phyloP scores from a whole-genome alignment of 805 yeast species.

The Suhomyces kilbournensis region DNA sequence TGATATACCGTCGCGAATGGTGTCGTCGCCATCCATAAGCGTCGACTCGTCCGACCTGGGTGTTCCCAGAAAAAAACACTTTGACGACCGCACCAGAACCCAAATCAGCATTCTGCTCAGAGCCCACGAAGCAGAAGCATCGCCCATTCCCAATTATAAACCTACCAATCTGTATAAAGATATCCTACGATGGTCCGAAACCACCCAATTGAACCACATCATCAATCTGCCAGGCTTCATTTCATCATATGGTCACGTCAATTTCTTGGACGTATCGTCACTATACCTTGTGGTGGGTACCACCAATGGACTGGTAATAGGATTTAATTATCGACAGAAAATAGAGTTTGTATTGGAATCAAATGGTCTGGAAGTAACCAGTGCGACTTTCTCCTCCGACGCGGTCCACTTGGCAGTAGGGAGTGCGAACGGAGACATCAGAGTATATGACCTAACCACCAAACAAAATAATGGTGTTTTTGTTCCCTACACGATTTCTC shows the following conservation, averaged over 20 bases:
- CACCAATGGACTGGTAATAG: slow-evolving; percentile 55
- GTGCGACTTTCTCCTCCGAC: slow-evolving; percentile 63
- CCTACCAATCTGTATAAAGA: background rate
- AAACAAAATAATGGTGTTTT: background rate
- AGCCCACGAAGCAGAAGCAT: slow-evolving; percentile 6
- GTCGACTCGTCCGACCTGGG: background rate
- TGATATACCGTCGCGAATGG: slow-evolving; percentile 10
- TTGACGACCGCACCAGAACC: slow-evolving; percentile 40
- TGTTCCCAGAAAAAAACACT: slow-evolving; percentile 18
- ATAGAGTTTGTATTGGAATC: slow-evolving; percentile 42
- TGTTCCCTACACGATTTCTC: slow-evolving; percentile 15
- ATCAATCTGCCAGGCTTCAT: slow-evolving; percentile 23
- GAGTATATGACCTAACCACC: slow-evolving; percentile 57
- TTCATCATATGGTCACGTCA: slow-evolving; percentile 20
- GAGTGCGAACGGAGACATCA: slow-evolving; percentile 58
- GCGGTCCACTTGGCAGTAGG: slow-evolving; percentile 71
- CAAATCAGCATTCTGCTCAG: slow-evolving; percentile 20
- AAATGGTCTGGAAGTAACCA: slow-evolving; percentile 46
- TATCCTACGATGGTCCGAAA: slow-evolving; percentile 25
- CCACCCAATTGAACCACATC: slow-evolving; percentile 15
- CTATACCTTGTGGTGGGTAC: slow-evolving; percentile 66
- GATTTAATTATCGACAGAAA: slow-evolving; percentile 68
- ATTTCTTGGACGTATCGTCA: slow-evolving; percentile 23
- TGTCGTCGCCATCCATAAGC: slow-evolving; percentile 7
- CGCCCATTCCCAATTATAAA: background rate